Evolutionary conservation across 1,284 basidiomycete genomes (phyloP), one percentile per base, ranked within the genome.

Genomic region (Malassezia furfur): DNA sequence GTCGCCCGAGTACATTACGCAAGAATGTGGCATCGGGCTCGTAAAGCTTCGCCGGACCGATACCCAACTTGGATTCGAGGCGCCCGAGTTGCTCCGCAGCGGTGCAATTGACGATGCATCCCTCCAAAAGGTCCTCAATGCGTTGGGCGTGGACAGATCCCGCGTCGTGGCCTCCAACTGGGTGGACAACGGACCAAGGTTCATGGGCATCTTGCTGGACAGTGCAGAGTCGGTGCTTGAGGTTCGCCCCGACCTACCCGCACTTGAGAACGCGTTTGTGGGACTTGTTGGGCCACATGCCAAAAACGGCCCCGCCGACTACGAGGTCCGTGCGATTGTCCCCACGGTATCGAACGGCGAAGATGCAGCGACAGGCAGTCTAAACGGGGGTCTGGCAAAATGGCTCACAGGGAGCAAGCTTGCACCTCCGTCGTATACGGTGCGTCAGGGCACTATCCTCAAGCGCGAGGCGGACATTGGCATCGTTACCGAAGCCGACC

Each of bases 341-440:
- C 60, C 54, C 2, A 49, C 54, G 17, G 14, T 22, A 3, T 25
- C 41, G 3, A 61, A 60, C 14, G 49, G 50, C 34, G 64, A 70
- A 44, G 69, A 70, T 51, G 64, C 69, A 0, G 66, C 68, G n/a
- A 68, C 66, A 0, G 69, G 69, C 14, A 67, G 64, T 32, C 47
- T 70, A 15, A 70, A 66, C 43, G 68, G 63, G 14, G 66, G 66
- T 2, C 51, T 68, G 10, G 65, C 63, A 17, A 56, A 54, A 30
- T 70, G 63, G 65, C 54, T 67, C 3, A 60, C 22, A 9, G 30
- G 17, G 5, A 32, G 44, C 7, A 15, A 34, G 8, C 32, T 39
- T 10, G 36, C 45, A 1, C 52, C 52, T 4, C 14, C 25, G 9
- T 15, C 35, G 11, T 54, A 54, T 25, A 31, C 52, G 3, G 52